Conservation (phyloP, 805 yeast species). For the Sugiyamaella americana region DNA sequence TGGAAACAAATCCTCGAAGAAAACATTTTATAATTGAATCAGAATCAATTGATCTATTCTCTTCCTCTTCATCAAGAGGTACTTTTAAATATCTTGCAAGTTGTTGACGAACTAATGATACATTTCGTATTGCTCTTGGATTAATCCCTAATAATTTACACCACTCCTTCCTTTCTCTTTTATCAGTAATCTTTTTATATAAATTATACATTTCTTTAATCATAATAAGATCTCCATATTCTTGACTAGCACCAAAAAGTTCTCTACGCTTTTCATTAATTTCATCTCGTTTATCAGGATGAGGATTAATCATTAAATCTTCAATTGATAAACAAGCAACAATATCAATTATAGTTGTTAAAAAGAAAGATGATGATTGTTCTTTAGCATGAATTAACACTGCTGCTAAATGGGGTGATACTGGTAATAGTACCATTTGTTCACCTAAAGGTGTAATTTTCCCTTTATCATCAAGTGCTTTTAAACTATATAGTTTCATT, state of each 20-base stretch:
- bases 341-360: slow-evolving; percentile 72
- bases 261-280: slow-evolving; percentile 68
- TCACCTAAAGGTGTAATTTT: slow-evolving; percentile 72
- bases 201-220: slow-evolving; percentile 69
- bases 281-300: slow-evolving; percentile 75
- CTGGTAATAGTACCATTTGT: slow-evolving; percentile 81
- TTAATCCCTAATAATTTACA: slow-evolving; percentile 73
- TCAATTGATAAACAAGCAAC: slow-evolving; percentile 92
- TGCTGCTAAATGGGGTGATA: slow-evolving; percentile 87
- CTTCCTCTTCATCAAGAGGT: slow-evolving; percentile 1
- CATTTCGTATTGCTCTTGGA: slow-evolving; percentile 74
- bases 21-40: slow-evolving; percentile 62
- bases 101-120: slow-evolving; percentile 67
- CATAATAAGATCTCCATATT: slow-evolving; percentile 77
- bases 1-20: slow-evolving; percentile 73
- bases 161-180: slow-evolving; percentile 67
- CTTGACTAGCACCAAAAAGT: slow-evolving; percentile 62
- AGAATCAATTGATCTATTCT: not conserved
- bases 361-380: slow-evolving; percentile 31
- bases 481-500: slow-evolving; percentile 66
- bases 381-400: slow-evolving; percentile 65
- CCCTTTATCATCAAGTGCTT: slow-evolving; percentile 74
- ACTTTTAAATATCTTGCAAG: slow-evolving; percentile 57
- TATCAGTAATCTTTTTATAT: slow-evolving; percentile 40
- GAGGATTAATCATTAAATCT: slow-evolving; percentile 73